phyloP scores from a whole-genome alignment of 192 early-diverging fungal genomes.

The Jimgerdemannia lactiflua region DNA sequence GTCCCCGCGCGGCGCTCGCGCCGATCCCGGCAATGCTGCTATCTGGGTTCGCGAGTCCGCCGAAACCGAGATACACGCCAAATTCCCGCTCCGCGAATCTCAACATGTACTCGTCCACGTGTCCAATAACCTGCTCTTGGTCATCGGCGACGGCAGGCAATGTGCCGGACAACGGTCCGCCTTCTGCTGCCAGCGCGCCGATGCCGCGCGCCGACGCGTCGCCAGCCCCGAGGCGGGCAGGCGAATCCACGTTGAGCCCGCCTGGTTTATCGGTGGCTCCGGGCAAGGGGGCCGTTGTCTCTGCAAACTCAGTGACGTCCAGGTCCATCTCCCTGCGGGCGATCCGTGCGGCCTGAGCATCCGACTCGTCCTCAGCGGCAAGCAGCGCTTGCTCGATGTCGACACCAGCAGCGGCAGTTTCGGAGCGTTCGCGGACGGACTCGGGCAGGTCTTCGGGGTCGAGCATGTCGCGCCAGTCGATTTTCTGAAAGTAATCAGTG shows the following conservation, averaged over 20 bases:
- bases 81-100: slow-evolving; percentile 56
- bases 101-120: slow-evolving; percentile 75
- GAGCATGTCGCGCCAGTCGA: slow-evolving; percentile 53
- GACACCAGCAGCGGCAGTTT: slow-evolving; percentile 18
- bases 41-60: slow-evolving; percentile 27
- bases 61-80: slow-evolving; percentile 53
- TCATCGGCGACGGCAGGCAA: not conserved
- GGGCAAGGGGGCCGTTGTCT: slow-evolving; percentile 21
- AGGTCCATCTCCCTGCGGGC: slow-evolving; percentile 56
- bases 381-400: slow-evolving; percentile 59
- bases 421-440: slow-evolving; percentile 33
- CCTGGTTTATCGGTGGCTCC: not conserved
- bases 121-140: slow-evolving; percentile 41
- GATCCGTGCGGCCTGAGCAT: slow-evolving; percentile 51
- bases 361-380: slow-evolving; percentile 63
- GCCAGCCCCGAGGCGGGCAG: not conserved
- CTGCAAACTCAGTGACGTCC: slow-evolving; percentile 62
- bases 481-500: slow-evolving; percentile 57
- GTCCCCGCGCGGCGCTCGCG: too few relatives aligned
- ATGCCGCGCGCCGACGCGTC: slow-evolving; percentile 5
- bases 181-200: slow-evolving; percentile 32
- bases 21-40: not conserved
- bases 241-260: not conserved
- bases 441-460: slow-evolving; percentile 43
- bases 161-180: slow-evolving; percentile 11